Evolutionary conservation across 768 basidiomycete species (phyloP), one percentile per base, ranked within the genome.

Genomic region (Kwoniella dendrophila): DNA sequence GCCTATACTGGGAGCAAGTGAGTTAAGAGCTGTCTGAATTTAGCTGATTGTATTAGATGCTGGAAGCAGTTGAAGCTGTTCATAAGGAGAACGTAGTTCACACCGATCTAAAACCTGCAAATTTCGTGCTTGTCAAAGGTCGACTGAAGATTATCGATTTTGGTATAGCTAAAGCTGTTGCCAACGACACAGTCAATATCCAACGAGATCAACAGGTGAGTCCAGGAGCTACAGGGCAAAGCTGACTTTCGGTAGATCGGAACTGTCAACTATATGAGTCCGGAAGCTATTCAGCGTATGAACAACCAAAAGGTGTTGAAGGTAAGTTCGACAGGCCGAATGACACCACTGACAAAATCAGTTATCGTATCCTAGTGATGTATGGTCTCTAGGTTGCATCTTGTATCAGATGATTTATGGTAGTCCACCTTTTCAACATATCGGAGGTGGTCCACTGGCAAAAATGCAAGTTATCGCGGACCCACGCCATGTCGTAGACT

Each of bases 81-180:
- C 95, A 99, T 73, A 90, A 95, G 66, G 93, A 96, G 81, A 95
- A 95, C 80, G 96, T 99, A 64, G 95, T 99, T 2, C 95, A 99
- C 80, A 95, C 94, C 20, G 95, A 99, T 79, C 83, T 98, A 57
- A 99, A 99, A 77, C 95, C 95, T 5, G 95, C 96, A 3, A 99
- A 99, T 79, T 99, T 99, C 68, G 94, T 99, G 22, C 83, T 99
- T 30, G 95, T 98, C 58, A 87, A 88, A 61, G 95, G 95, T 4
- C 89, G 92, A 68, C 82, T 99, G 59, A 99, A 99, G 83, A 82
- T 99, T 65, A 99, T 99, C 68, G 95, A 99, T 78, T 99, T 99
- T 74, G 95, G 95, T n/a, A 99, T 99, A 72, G 94, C 95, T 14
- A 97, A 97, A 75, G 94, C 94, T 8, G 95, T 99, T 68, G 93